Conservation (phyloP, 108 stramenopile species). For the Schizochytrium sp. region DNA sequence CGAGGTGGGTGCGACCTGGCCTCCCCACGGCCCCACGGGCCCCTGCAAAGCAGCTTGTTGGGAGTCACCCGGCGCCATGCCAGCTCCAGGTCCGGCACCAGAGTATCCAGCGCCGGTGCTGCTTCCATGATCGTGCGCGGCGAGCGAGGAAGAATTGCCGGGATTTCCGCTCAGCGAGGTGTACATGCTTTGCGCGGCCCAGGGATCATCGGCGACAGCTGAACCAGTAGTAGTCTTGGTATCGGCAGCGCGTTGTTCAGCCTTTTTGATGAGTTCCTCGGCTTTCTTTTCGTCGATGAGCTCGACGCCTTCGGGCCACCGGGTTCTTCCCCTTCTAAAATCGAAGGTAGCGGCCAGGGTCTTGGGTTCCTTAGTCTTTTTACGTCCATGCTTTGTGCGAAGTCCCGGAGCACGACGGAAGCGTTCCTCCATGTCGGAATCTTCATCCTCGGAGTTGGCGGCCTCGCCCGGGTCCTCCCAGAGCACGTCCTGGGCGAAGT, state of each 20-base stretch:
- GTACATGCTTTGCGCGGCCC: not conserved
- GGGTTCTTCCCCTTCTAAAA: not conserved
- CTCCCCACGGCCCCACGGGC: not conserved
- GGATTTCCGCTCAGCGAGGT: not conserved
- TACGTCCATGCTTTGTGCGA: not conserved
- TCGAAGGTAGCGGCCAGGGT: slow-evolving; percentile 17
- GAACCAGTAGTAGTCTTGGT: not conserved
- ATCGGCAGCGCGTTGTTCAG: not conserved
- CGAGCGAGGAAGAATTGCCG: not conserved
- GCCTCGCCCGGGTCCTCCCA: not conserved
- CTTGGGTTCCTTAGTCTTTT: slow-evolving; percentile 21
- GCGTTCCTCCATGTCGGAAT: not conserved
- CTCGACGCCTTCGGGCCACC: slow-evolving; percentile 21
- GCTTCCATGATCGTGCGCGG: not conserved
- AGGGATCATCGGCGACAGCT: not conserved
- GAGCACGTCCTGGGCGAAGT: not conserved
- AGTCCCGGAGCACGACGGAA: not conserved
- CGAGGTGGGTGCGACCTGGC: too few relatives aligned
- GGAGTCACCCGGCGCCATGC: not conserved
- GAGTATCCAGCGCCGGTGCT: not conserved
- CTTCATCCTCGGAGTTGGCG: not conserved
- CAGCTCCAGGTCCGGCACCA: not conserved
- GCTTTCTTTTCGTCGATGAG: slow-evolving; percentile 18
- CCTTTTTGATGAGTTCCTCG: slow-evolving; percentile 22
- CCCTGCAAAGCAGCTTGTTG: not conserved